Evolutionary conservation across 2,329 filamentous ascomycete species (phyloP), one percentile per base, ranked within the genome.

Genomic region (Ophiostoma sp.): DNA sequence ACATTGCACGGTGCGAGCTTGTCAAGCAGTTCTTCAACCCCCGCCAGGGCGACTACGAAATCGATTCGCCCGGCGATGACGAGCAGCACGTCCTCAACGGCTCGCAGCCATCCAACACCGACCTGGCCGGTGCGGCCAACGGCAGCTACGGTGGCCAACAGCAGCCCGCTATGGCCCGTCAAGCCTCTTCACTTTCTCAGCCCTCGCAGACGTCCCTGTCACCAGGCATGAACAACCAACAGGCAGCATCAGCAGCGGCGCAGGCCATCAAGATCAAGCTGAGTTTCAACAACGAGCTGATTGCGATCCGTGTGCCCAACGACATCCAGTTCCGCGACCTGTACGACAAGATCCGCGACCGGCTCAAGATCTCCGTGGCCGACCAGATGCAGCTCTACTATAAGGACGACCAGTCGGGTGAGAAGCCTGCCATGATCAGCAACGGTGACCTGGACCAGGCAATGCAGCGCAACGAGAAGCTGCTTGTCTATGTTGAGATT

Each of bases 11-110:
- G 77, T 96, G 93, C 79, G 90, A 91, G 73, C 85, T 98, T 9
- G 95, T 98, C 25, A 92, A 93, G 80, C 91, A 95, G 78, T 93
- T 99, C 82, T 98, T 99, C 80, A 91, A 91, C 1, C 96, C 96
- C 4, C 89, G 95, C 71, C 91, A 95, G 78, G 94, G 94, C 45
- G 96, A 99, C 81, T 97, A 96, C 80, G 95, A 98, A 82, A 95
- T 97, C 57, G 94, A 97, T 15, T 19, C 42, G 75, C 89, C 91
- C 0, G 90, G 86, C 11, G 81, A 84, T 11, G 84, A 87, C 64
- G 90, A 92, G 75, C 92, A 95, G 74, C 94, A 94, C 19, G 59
- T 71, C 19, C 55, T 50, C 3, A 78, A 45, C 48, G 48, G 61
- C 22, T 48, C 59, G 17, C 57, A 48, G 45, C 57, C 57, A n/a